Conservation (phyloP, 495 filamentous ascomycete species). For the Astrothelium macrocarpum region DNA sequence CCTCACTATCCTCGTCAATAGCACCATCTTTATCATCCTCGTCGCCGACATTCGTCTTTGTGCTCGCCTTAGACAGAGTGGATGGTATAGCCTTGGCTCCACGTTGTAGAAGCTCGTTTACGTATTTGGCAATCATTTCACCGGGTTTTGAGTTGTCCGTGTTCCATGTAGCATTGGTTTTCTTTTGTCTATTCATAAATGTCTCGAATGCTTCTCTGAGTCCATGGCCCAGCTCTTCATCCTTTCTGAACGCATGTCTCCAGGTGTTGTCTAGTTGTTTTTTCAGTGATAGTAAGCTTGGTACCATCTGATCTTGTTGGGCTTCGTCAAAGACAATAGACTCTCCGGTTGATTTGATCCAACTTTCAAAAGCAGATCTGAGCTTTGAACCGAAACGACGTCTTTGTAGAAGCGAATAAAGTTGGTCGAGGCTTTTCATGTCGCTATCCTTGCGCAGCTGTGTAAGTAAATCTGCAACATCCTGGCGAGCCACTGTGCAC, state of each 20-base stretch:
- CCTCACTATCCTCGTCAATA: conserved; percentile 78
- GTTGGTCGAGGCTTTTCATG: conserved; percentile 55
- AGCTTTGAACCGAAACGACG: conserved; percentile 55
- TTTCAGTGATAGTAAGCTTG: conserved; percentile 73
- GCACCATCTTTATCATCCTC: conserved; percentile 44
- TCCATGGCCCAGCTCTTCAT: conserved; percentile 63
- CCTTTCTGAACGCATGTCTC: conserved; percentile 58
- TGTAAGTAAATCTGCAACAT: conserved; percentile 10
- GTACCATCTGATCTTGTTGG: conserved; percentile 76
- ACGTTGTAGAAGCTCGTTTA: conserved; percentile 78
- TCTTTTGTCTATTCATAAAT: conserved; percentile 83
- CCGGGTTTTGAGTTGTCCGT: conserved; percentile 86
- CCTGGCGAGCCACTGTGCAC: neutral
- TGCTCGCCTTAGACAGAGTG: conserved; percentile 32
- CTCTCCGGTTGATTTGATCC: conserved; percentile 68
- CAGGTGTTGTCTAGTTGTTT: conserved; percentile 65
- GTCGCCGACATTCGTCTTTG: conserved; percentile 18
- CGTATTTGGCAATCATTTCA: conserved; percentile 97
- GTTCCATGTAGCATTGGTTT: conserved; percentile 52
- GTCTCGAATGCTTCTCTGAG: conserved; percentile 73
- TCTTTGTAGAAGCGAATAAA: conserved; percentile 65
- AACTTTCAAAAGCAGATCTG: conserved; percentile 60
- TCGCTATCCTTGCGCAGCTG: conserved; percentile 48
- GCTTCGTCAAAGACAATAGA: conserved; percentile 70
- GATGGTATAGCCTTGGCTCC: conserved; percentile 71